Percentiles rank a stretch among this genome's conserved stretches.
Evolutionary conservation across 2,329 filamentous ascomycete genomes (phyloP).

Genomic region (Ophiocordyceps camponoti-saundersi): DNA sequence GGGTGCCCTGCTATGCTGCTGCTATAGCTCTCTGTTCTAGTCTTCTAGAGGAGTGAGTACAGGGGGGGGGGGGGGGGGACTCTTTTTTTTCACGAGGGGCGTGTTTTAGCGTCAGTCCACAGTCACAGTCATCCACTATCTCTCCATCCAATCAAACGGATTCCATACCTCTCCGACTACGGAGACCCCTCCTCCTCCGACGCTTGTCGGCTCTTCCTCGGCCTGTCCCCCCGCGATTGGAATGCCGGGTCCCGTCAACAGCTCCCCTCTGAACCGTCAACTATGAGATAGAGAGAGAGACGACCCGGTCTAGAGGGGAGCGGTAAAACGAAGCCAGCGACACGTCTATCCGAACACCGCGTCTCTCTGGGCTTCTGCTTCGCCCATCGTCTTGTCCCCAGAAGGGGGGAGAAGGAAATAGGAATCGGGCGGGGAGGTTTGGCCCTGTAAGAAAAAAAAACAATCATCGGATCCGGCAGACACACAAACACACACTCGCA

Average conservation of each 20-base stretch:
- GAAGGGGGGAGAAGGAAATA: not conserved
- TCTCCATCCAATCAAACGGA: no score
- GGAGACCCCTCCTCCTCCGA: no score
- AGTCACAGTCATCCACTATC: no score
- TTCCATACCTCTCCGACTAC: no score
- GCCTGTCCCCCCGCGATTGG: not conserved
- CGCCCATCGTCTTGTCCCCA: not conserved
- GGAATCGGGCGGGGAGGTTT: not conserved
- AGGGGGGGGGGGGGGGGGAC: not conserved
- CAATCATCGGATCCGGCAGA: not conserved
- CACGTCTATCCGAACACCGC: no score
- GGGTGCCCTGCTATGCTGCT: not conserved
- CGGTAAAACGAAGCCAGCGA: not conserved
- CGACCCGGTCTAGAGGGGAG: no score
- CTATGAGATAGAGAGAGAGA: no score
- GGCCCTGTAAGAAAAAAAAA: not conserved
- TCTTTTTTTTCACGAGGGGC: no score
- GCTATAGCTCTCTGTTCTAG: not conserved
- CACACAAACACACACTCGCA: not conserved
- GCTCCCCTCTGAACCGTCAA: no score
- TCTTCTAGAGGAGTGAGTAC: no score
- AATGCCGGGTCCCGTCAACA: not conserved
- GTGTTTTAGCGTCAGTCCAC: no score
- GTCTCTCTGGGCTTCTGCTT: not conserved
- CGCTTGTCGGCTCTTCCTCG: not conserved